Evolutionary conservation across 371 early-diverging fungal genomes (phyloP), one percentile per base, ranked within the genome.

Genomic region (Apophysomyces sp.): DNA sequence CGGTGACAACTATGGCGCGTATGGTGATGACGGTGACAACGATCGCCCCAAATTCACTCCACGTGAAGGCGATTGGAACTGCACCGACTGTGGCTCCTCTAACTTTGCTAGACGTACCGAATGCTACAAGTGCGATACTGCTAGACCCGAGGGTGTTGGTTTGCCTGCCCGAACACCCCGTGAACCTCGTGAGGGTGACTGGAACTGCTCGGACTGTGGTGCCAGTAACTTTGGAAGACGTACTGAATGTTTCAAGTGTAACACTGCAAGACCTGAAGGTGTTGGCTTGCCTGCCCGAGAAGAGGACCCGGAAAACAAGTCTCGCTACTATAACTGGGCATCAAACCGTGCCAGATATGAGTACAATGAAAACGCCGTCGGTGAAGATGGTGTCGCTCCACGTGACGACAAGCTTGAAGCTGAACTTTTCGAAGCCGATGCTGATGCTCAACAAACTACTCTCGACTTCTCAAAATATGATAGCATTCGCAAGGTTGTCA

Each of bases 51-150:
- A 34, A 2, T 11, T 53, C 44, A n/a, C 6, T 34, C 77, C 77
- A 65, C 77, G 71, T 60, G 74, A 82, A 52, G 91, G 89, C 28
- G 91, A 91, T 65, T 91, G 91, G 91, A 71, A 77, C 39, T 90
- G 90, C 58, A 69, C 83, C 29, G 72, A 77, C 29, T 91, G 91
- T 65, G 72, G 80, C 16, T 82, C 81, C 61, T 86, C 73, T 66
- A 89, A 89, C 71, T 91, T 85, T 75, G 85, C 86, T 18, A 74
- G 74, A 44, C 71, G 89, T 60, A 71, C 69, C 31, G 83, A 82
- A 58, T 91, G 91, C 69, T 87, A 86, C 80, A 85, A 83, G 62
- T 91, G 91, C 57, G 71, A 78, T 29, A 78, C 84, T 18, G 29
- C 62, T 4, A 39, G 65, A 34, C 69, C 69, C 8, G 69, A 60